Conservation (phyloP, 495 filamentous ascomycete species). For the Letharia lupina region DNA sequence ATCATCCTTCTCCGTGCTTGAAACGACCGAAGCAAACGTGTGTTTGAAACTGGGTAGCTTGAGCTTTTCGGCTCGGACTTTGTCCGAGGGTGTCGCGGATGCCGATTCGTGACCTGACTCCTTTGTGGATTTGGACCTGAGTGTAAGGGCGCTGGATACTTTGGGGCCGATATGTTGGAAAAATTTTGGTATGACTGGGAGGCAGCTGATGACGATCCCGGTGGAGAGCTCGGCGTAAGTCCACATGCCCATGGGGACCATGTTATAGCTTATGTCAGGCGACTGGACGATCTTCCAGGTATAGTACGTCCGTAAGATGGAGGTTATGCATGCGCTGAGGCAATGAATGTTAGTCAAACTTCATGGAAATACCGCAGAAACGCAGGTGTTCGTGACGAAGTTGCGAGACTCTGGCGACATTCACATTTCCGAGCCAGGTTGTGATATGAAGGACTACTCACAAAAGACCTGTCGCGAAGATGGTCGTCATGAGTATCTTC, state of each 20-base stretch:
- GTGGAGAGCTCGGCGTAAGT: constrained; percentile 13
- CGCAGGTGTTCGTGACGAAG: too few species aligned
- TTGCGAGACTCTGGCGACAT: too few species aligned
- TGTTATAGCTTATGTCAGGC: constrained; percentile 16
- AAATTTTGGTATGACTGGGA: constrained; percentile 19
- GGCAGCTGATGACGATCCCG: constrained; percentile 19
- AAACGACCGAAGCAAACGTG: neutral
- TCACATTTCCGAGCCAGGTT: too few species aligned
- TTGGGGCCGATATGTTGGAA: constrained; percentile 18
- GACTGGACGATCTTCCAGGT: constrained; percentile 9
- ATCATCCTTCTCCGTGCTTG: neutral
- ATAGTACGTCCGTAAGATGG: constrained; percentile 18
- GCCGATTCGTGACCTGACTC: neutral
- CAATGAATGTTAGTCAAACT: neutral
- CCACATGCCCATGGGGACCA: constrained; percentile 14
- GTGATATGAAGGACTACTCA: neutral
- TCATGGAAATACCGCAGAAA: too few species aligned
- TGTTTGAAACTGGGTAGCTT: neutral
- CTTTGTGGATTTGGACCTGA: neutral
- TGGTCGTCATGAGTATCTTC: constrained; percentile 3
- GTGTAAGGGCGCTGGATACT: neutral
- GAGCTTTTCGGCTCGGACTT: neutral
- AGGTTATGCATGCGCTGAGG: constrained; percentile 19
- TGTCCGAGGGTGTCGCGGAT: neutral
- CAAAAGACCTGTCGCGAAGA: constrained; percentile 21